phyloP scores from a whole-genome alignment of 1,284 basidiomycete genomes.

The Vanrija sp. region DNA sequence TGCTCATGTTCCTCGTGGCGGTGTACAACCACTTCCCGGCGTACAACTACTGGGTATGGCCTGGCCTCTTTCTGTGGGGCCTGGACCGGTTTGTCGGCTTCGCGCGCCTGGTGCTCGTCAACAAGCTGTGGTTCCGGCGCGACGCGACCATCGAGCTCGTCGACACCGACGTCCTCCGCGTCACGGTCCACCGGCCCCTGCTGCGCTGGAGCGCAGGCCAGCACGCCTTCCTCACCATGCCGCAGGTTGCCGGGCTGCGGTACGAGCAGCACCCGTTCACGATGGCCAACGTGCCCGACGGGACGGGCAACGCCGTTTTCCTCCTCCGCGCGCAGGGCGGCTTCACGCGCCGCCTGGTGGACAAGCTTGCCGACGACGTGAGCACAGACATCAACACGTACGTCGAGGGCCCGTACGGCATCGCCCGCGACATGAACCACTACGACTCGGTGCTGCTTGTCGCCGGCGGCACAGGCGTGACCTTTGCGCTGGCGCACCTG shows the following conservation, averaged over 20 bases:
- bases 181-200: slow-evolving; percentile 11
- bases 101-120: slow-evolving; percentile 56
- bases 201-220: slow-evolving; percentile 36
- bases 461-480: slow-evolving; percentile 43
- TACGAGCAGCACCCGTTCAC: slow-evolving; percentile 48
- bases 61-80: slow-evolving; percentile 55
- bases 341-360: slow-evolving; percentile 29
- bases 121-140: slow-evolving; percentile 51
- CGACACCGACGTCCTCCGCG: slow-evolving; percentile 47
- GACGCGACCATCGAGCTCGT: slow-evolving; percentile 51
- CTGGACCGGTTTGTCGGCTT: slow-evolving; percentile 60
- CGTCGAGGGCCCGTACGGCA: slow-evolving; percentile 45
- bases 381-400: slow-evolving; percentile 22
- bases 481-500: slow-evolving; percentile 33
- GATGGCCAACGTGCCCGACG: slow-evolving; percentile 25
- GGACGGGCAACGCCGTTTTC: slow-evolving; percentile 8
- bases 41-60: background rate
- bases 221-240: slow-evolving; percentile 41
- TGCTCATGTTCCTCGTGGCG: slow-evolving; percentile 1
- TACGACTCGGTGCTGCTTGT: slow-evolving; percentile 38
- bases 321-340: slow-evolving; percentile 24
- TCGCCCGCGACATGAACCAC: slow-evolving; percentile 15
- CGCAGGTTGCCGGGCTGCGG: slow-evolving; percentile 33
- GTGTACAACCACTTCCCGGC: background rate
- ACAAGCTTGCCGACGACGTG: slow-evolving; percentile 19